phyloP scores from a whole-genome alignment of 805 yeast genomes.

The Cyberlindnera mycetangii region DNA sequence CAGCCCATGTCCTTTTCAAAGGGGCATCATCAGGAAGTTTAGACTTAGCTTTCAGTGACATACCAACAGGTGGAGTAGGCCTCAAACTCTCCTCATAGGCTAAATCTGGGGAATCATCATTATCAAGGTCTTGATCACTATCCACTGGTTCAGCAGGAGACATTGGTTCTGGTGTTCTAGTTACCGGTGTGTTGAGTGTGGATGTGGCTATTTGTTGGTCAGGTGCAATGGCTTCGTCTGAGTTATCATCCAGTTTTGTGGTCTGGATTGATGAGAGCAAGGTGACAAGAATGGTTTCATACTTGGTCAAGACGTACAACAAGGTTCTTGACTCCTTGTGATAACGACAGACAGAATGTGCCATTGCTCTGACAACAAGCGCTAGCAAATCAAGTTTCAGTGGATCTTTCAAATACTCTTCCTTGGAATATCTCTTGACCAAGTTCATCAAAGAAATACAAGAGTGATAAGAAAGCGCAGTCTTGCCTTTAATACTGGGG shows the following conservation, averaged over 20 bases:
- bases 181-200: conserved; percentile 6
- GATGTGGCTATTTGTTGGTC: conserved; percentile 5
- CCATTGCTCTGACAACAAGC: conserved; percentile 51
- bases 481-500: conserved; percentile 31
- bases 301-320: conserved; percentile 44
- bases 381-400: conserved; percentile 57
- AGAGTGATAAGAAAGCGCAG: conserved; percentile 47
- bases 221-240: conserved; percentile 4
- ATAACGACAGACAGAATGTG: conserved; percentile 48
- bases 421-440: conserved; percentile 30
- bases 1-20: conserved; percentile 53
- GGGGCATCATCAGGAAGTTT: conserved; percentile 51
- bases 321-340: conserved; percentile 54
- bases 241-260: conserved; percentile 1
- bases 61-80: conserved; percentile 55
- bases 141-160: conserved; percentile 6
- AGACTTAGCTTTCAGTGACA: conserved; percentile 54
- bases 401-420: conserved; percentile 28
- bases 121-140: conserved; percentile 11
- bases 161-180: conserved; percentile 10
- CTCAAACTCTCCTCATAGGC: conserved; percentile 39
- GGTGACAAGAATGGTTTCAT: conserved; percentile 30
- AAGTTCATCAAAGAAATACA: conserved; percentile 43
- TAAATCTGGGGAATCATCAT: conserved; percentile 8
- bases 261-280: conserved; percentile 11